Evolutionary conservation across 2,329 filamentous ascomycete genomes (phyloP).

Genomic region (Cadophora sp.): DNA sequence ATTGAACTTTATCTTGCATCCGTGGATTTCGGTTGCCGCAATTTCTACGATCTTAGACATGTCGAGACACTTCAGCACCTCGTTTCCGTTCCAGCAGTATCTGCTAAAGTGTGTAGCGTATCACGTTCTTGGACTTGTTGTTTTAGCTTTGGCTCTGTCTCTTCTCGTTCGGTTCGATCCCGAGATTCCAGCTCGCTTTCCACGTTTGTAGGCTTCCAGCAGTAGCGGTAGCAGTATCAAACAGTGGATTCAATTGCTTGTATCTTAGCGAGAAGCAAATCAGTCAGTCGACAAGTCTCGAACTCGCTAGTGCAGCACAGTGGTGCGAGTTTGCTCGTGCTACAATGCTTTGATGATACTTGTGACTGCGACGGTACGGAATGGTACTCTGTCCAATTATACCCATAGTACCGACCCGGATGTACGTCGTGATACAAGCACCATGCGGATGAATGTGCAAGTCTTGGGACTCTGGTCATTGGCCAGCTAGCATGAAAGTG

Average conservation of each 20-base stretch:
- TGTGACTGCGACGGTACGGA: background rate
- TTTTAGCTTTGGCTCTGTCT: background rate
- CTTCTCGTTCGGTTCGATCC: background rate
- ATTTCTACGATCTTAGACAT: background rate
- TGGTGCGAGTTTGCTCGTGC: background rate
- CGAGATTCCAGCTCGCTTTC: background rate
- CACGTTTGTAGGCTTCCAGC: background rate
- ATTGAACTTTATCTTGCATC: background rate
- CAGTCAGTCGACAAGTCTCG: background rate
- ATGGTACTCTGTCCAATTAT: constrained; percentile 1
- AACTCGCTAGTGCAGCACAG: background rate
- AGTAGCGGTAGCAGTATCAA: background rate
- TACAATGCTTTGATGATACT: background rate
- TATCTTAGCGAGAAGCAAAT: background rate
- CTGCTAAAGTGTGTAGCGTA: background rate
- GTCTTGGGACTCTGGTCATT: constrained; percentile 1
- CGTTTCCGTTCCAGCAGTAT: background rate
- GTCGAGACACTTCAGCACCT: background rate
- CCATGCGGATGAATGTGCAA: constrained; percentile 9
- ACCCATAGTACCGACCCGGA: constrained; percentile 7
- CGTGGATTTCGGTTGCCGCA: background rate
- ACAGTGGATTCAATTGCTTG: background rate
- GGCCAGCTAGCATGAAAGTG: background rate
- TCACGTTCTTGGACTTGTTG: background rate
- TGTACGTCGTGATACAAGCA: constrained; percentile 4